These are phyloP conservation scores for Xylariaceae sp. DNA, from an alignment of 2,329 filamentous ascomycete species.

Conservation along the genomic window DNA sequence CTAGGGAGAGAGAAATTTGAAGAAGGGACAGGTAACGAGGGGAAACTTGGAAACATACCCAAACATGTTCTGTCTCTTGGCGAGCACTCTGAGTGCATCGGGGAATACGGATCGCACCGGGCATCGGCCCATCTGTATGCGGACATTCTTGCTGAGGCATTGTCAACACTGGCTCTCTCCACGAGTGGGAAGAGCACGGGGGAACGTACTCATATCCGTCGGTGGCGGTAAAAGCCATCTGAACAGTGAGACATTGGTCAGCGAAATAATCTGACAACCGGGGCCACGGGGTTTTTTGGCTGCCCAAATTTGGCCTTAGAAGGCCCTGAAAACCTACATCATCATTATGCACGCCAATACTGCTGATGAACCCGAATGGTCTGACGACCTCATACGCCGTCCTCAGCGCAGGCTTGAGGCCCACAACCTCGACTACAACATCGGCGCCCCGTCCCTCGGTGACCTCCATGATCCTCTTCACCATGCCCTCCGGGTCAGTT, in stretches of 20 bases:
- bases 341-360: slow-evolving; percentile 70
- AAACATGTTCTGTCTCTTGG: slow-evolving; percentile 60
- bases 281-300: too few relatives aligned
- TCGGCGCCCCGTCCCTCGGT: slow-evolving; percentile 81
- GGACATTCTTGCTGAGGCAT: slow-evolving; percentile 59
- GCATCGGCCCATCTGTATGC: slow-evolving; percentile 70
- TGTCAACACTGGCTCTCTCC: slow-evolving; percentile 19
- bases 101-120: slow-evolving; percentile 67
- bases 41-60: slow-evolving; percentile 49
- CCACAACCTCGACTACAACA: slow-evolving; percentile 75
- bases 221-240: slow-evolving; percentile 62
- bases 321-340: slow-evolving; percentile 54
- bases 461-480: slow-evolving; percentile 64
- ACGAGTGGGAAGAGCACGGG: not conserved
- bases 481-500: slow-evolving; percentile 58
- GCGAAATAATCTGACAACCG: too few relatives aligned
- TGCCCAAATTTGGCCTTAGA: not conserved
- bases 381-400: slow-evolving; percentile 67
- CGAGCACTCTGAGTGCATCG: slow-evolving; percentile 58
- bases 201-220: slow-evolving; percentile 52
- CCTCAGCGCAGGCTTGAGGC: slow-evolving; percentile 60
- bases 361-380: slow-evolving; percentile 68
- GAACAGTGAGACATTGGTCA: slow-evolving; percentile 23
- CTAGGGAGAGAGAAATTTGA: too few relatives aligned
- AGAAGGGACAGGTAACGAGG: not conserved